Conservation (phyloP, 2,329 filamentous ascomycete genomes). For the Fusarium zealandicum region DNA sequence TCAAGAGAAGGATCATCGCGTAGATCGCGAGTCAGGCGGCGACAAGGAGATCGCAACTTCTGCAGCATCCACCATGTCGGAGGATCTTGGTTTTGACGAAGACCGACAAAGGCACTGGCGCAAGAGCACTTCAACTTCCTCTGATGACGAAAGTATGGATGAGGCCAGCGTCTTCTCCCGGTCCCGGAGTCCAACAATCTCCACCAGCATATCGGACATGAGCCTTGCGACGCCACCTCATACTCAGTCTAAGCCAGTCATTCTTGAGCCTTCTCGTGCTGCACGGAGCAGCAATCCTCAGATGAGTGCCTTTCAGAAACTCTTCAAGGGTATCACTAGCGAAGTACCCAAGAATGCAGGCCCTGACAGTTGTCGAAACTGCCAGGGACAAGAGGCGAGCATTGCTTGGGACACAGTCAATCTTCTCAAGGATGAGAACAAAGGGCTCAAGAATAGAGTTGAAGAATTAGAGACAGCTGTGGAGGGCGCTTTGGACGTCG, state of each 20-base stretch:
- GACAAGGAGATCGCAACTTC: conserved; percentile 43
- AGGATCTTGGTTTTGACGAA: conserved; percentile 63
- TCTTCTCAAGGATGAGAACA: conserved; percentile 68
- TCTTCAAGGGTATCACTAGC: conserved; percentile 53
- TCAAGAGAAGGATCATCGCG: conserved; percentile 57
- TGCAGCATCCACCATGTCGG: conserved; percentile 55
- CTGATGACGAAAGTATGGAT: conserved; percentile 60
- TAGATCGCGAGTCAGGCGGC: conserved; percentile 48
- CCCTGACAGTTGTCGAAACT: conserved; percentile 58
- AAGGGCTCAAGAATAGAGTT: conserved; percentile 65
- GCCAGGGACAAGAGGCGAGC: conserved; percentile 63
- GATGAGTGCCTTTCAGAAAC: conserved; percentile 51
- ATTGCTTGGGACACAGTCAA: conserved; percentile 72
- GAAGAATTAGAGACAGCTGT: conserved; percentile 65
- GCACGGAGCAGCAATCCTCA: conserved; percentile 45
- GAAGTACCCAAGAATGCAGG: conserved; percentile 40
- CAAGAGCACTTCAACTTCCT: conserved; percentile 54
- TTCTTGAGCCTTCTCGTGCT: conserved; percentile 36
- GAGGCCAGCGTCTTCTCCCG: conserved; percentile 67
- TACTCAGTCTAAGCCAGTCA: conserved; percentile 35
- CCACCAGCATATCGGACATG: conserved; percentile 48
- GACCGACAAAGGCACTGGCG: conserved; percentile 55
- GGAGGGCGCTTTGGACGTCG: conserved; percentile 66
- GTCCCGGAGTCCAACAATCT: conserved; percentile 63
- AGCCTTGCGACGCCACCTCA: conserved; percentile 33